Conservation (phyloP, 2,329 filamentous ascomycete genomes). For the Aureobasidium sp. region DNA sequence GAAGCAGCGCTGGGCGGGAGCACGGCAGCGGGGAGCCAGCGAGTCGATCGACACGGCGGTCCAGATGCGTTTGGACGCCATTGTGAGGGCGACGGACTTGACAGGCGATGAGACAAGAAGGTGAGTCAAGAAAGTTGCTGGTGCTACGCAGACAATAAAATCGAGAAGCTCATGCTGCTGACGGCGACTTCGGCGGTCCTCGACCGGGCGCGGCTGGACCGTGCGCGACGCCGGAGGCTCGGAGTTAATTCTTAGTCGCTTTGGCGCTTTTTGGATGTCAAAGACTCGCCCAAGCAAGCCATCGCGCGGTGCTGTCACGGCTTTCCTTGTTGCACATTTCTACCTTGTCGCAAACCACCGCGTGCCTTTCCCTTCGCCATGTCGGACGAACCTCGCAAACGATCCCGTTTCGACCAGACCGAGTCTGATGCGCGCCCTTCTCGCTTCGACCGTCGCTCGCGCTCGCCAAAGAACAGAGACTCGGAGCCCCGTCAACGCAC, state of each 20-base stretch:
- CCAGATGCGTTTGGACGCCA: conserved; percentile 28
- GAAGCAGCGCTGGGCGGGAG: not conserved
- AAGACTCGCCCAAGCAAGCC: not conserved
- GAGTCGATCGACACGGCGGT: conserved; percentile 13
- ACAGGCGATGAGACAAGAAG: not conserved
- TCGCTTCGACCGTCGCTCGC: conserved; percentile 85
- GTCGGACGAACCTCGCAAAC: conserved; percentile 76
- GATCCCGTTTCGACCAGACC: conserved; percentile 89
- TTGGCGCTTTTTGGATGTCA: not conserved
- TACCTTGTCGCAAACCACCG: conserved; percentile 11
- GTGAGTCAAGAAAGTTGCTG: not conserved
- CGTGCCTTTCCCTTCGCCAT: conserved; percentile 35
- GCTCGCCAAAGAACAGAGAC: conserved; percentile 61
- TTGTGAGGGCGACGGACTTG: conserved; percentile 15
- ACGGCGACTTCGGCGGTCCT: not conserved
- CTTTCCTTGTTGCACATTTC: not conserved
- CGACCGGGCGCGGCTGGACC: not conserved
- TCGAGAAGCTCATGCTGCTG: not conserved
- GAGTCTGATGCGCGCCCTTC: conserved; percentile 62
- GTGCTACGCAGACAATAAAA: not conserved
- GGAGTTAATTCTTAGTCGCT: not conserved
- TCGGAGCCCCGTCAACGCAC: conserved; percentile 57
- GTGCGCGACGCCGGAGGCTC: not conserved
- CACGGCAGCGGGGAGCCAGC: conserved; percentile 4
- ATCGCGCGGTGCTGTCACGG: not conserved